Evolutionary conservation across 345 rosid genomes (phyloP), one percentile per base, ranked within the genome.

Genomic region (Streptanthus diversifolius): DNA sequence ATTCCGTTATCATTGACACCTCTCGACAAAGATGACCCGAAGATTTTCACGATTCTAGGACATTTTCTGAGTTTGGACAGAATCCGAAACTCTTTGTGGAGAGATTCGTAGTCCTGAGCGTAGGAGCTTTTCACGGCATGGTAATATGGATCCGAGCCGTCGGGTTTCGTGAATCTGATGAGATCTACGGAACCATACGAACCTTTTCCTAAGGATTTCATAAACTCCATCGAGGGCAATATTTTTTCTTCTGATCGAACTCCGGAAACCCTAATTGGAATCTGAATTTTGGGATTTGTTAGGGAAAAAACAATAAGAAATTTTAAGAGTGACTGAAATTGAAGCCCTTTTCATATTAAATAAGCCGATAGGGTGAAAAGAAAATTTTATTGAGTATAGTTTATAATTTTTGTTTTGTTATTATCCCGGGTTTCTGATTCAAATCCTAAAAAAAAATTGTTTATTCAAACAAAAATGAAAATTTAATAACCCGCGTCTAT

Each of bases 131-230:
- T 71, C 49, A 61, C 41, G 25, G 75, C 75, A 33, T 48, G 36
- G 60, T 60, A 71, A 12, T 32, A 25, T 22, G 66, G 49, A 11
- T 45, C 35, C n/a, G 73, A 32, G 61, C 60, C 52, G 7, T 61
- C 66, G 1, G 15, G 49, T 0, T 36, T 61, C 0, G 68, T 49
- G 32, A 22, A 3, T 29, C 4, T 49, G 15, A 71, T 18, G 61
- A 71, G 68, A 39, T 61, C 41, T 4, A 71, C 75, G 10, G 68
- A 49, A 25, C 75, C 68, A 39, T 18, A 71, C 8, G 75, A 59
- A 15, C 51, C 68, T 25, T 60, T 48, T 3, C 67, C 75, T 22
- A 71, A 48, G 52, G 24, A 5, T 45, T 71, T 60, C 11, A 71
- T 0, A 60, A 71, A 47, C 68, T 59, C 74, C 74, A 70, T 70